These are phyloP conservation scores for Aureobasidium lini DNA, from an alignment of 2,329 filamentous ascomycete species.

Conservation along the genomic window DNA sequence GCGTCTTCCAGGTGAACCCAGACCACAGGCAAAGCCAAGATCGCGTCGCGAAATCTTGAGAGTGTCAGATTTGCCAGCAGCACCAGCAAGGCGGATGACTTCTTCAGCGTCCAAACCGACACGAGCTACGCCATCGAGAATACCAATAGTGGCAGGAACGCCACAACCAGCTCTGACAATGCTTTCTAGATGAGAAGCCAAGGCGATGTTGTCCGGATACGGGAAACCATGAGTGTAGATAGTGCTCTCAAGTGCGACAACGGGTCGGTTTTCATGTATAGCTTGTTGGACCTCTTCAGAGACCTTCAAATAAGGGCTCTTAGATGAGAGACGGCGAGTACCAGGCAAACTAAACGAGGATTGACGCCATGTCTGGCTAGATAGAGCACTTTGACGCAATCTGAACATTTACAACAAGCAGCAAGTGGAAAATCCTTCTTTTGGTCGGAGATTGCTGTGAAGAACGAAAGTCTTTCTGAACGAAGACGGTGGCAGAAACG, in stretches of 20 bases:
- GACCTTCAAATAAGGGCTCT: slow-evolving; percentile 52
- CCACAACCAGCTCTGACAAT: slow-evolving; percentile 74
- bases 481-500: too few relatives aligned
- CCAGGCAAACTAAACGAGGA: neutral
- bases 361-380: neutral
- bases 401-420: slow-evolving; percentile 9
- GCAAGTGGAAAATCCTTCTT: neutral
- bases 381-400: neutral
- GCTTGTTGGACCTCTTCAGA: slow-evolving; percentile 80
- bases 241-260: slow-evolving; percentile 89
- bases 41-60: slow-evolving; percentile 84
- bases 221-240: slow-evolving; percentile 90
- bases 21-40: slow-evolving; percentile 70
- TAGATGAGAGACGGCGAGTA: slow-evolving; percentile 1
- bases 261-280: slow-evolving; percentile 63
- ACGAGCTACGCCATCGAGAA: slow-evolving; percentile 72
- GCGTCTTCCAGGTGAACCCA: slow-evolving; percentile 58
- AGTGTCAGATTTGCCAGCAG: slow-evolving; percentile 52
- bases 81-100: slow-evolving; percentile 58
- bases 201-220: slow-evolving; percentile 62
- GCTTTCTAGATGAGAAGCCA: slow-evolving; percentile 73
- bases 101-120: slow-evolving; percentile 71
- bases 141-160: slow-evolving; percentile 83
- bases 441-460: neutral
- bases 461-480: neutral